Evolutionary conservation across 306 rosid species (phyloP).

Genomic region (Cicer cuneatum): DNA sequence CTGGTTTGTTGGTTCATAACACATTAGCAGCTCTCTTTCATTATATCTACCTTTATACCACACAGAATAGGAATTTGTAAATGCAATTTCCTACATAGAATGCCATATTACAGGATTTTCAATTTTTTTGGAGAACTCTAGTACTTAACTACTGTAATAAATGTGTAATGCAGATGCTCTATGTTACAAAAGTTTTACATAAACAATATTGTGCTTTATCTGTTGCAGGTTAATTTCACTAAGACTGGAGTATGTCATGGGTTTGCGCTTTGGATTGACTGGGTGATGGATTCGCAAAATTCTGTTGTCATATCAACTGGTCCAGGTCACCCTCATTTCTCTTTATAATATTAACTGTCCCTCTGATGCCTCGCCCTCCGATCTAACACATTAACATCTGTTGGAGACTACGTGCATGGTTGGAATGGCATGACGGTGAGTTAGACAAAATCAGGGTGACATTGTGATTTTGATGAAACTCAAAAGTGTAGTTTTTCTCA

Average conservation of each 20-base stretch:
- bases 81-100: constrained; percentile 22
- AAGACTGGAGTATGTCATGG: constrained; percentile 82
- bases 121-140: neutral
- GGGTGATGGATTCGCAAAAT: constrained; percentile 80
- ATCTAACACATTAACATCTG: constrained; percentile 17
- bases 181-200: constrained; percentile 15
- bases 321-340: constrained; percentile 65
- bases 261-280: constrained; percentile 86
- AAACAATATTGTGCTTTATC: constrained; percentile 34
- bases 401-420: neutral
- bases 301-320: constrained; percentile 74
- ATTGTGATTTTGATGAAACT: neutral
- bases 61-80: constrained; percentile 24
- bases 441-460: neutral
- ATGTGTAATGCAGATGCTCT: neutral
- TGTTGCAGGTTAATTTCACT: constrained; percentile 64
- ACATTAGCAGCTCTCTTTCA: neutral
- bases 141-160: neutral
- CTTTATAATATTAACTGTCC: constrained; percentile 18
- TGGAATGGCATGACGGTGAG: neutral
- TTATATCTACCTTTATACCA: constrained; percentile 11
- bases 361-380: neutral
- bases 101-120: neutral
- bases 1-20: neutral
- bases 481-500: neutral